Evolutionary conservation across 2,329 filamentous ascomycete species (phyloP), one percentile per base, ranked within the genome.

Genomic region (Fusarium sp.): DNA sequence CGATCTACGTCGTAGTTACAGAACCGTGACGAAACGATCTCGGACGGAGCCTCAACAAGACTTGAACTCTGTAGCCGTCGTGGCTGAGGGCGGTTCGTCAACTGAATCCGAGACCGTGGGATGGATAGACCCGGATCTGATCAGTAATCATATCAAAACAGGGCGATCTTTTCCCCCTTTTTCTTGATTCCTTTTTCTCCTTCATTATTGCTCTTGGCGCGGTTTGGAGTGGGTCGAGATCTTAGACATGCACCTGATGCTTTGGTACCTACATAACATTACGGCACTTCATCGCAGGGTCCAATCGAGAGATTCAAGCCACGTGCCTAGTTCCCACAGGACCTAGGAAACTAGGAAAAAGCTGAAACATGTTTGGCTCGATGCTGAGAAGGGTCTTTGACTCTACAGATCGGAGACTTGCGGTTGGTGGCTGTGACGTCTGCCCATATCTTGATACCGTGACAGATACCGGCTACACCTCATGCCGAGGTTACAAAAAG

Each of bases 141-240:
- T 63, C 63, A 74, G 38, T 74, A 60, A 72, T 68, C 63, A 14
- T 11, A 8, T 9, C 17, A 10, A 44, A n/a, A 30, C 35, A 39
- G 14, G 38, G 15, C 28, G 56, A 59, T 73, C 65, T 66, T 35
- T n/a, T 20, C 30, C n/a, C 41, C 28, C 28, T 20, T 28, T 32
- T 20, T 55, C 53, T 38, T 41, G 30, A 15, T 36, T 35, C 3
- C 11, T 10, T n/a, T 26, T 54, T 11, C 22, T 36, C 26, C 20
- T 57, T 15, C 45, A n/a, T n/a, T 20, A 26, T 36, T 48, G 24
- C 32, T 35, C 30, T 35, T 13, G 30, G 41, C 39, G 28, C 26
- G 45, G 32, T 26, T 51, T 6, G 30, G 17, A 51, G 48, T 35
- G n/a, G 62, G 56, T 39, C 32, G 26, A 28, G 44, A 48, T 60